Percentiles rank a stretch among this genome's conserved stretches.
These are phyloP conservation scores for Saccharomycopsis sp. DNA, from an alignment of 805 yeast species.

Conservation along the genomic window DNA sequence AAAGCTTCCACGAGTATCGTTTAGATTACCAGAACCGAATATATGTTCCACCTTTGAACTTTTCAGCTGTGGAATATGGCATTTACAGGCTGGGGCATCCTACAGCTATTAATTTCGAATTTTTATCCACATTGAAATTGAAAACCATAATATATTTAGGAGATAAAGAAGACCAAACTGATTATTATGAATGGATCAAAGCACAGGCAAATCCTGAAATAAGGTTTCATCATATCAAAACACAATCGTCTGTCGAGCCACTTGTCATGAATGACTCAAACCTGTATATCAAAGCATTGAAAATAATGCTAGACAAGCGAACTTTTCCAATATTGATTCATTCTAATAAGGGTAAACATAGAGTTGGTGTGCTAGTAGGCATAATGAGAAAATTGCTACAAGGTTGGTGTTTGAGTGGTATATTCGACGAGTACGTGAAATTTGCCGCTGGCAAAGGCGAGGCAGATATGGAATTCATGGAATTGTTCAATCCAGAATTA, in stretches of 20 bases:
- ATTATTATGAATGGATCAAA: constrained; percentile 62
- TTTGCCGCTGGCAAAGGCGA: constrained; percentile 93
- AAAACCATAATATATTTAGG: constrained; percentile 78
- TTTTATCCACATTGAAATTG: constrained; percentile 56
- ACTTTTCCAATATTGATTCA: constrained; percentile 86
- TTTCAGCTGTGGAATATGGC: constrained; percentile 78
- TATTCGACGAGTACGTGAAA: constrained; percentile 86
- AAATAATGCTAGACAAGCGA: constrained; percentile 47
- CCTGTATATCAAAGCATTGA: constrained; percentile 46
- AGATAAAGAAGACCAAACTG: constrained; percentile 59
- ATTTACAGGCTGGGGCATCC: constrained; percentile 93
- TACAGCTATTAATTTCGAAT: constrained; percentile 75
- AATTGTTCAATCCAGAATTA: constrained; percentile 62
- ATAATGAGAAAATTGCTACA: constrained; percentile 75
- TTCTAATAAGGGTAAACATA: constrained; percentile 94
- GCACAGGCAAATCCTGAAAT: constrained; percentile 40
- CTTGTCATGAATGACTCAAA: constrained; percentile 49
- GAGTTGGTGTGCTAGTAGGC: constrained; percentile 92
- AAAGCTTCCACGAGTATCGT: no score
- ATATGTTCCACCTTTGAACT: constrained; percentile 85
- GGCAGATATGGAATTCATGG: constrained; percentile 83
- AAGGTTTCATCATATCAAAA: constrained; percentile 47
- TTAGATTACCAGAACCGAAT: constrained; percentile 17
- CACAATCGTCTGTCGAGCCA: constrained; percentile 72
- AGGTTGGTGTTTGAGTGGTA: constrained; percentile 90